Conservation (phyloP, 1,284 basidiomycete genomes). For the Ceratobasidium theobromae region DNA sequence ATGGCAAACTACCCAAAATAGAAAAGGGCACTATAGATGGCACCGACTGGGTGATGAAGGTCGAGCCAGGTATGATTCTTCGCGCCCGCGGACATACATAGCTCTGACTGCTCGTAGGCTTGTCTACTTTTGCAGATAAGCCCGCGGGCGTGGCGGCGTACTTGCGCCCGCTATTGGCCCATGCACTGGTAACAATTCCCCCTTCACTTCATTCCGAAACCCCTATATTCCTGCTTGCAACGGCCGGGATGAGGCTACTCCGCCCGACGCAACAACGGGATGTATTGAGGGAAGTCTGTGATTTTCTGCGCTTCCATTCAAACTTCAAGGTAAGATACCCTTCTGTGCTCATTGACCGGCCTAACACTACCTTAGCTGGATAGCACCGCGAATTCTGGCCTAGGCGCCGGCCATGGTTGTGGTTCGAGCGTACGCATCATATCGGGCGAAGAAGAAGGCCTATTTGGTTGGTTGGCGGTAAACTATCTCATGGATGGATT, state of each 20-base stretch:
- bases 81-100: background rate
- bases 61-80: conserved; percentile 79
- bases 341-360: conserved; percentile 27
- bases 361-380: background rate
- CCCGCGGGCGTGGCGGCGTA: conserved; percentile 73
- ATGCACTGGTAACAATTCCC: conserved; percentile 83
- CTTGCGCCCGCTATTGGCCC: conserved; percentile 78
- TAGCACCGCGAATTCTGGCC: conserved; percentile 40
- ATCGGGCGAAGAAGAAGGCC: conserved; percentile 95
- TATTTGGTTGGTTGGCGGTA: conserved; percentile 98
- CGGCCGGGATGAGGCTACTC: conserved; percentile 95
- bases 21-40: conserved; percentile 85
- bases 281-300: conserved; percentile 76
- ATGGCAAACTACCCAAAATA: conserved; percentile 67
- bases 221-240: conserved; percentile 92
- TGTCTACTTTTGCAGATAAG: conserved; percentile 79
- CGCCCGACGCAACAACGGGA: conserved; percentile 66
- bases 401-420: conserved; percentile 64
- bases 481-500: conserved; percentile 99
- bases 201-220: conserved; percentile 80
- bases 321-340: conserved; percentile 65
- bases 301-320: conserved; percentile 73
- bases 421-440: conserved; percentile 91
- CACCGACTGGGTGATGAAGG: conserved; percentile 87
- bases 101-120: conserved; percentile 55